Conservation (phyloP, 116 monocot species). For the Zostera marina region DNA sequence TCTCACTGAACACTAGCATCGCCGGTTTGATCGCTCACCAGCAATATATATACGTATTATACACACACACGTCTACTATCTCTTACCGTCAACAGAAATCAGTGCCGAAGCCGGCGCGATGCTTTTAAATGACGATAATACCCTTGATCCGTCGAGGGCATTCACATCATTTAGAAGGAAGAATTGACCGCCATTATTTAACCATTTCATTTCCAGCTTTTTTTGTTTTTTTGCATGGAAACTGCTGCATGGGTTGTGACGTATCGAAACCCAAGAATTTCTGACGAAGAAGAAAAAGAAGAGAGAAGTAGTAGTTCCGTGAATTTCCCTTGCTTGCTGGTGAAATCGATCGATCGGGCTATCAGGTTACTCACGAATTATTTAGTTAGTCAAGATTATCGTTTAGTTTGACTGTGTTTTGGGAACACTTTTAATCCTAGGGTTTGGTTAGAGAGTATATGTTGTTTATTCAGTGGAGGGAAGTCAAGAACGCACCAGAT, state of each 20-base stretch:
- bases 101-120: too few relatives aligned
- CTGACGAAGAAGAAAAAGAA: too few relatives aligned
- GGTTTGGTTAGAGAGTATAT: constrained; percentile 3
- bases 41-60: too few relatives aligned
- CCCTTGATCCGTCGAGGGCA: constrained; percentile 21
- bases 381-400: too few relatives aligned
- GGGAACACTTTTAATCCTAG: neutral
- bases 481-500: constrained; percentile 99
- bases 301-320: too few relatives aligned
- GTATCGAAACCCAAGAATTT: too few relatives aligned
- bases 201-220: neutral
- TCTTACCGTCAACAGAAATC: too few relatives aligned
- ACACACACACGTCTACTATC: too few relatives aligned
- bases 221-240: neutral
- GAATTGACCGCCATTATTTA: neutral
- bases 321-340: too few relatives aligned
- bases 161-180: constrained; percentile 33
- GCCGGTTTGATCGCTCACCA: neutral
- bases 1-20: constrained; percentile 10
- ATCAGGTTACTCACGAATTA: too few relatives aligned
- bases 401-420: neutral
- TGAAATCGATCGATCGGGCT: too few relatives aligned
- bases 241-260: neutral
- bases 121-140: constrained; percentile 48
- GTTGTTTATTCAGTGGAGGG: constrained; percentile 16